Evolutionary conservation across 208 protist species (phyloP).

Genomic region (Leishmania major): DNA sequence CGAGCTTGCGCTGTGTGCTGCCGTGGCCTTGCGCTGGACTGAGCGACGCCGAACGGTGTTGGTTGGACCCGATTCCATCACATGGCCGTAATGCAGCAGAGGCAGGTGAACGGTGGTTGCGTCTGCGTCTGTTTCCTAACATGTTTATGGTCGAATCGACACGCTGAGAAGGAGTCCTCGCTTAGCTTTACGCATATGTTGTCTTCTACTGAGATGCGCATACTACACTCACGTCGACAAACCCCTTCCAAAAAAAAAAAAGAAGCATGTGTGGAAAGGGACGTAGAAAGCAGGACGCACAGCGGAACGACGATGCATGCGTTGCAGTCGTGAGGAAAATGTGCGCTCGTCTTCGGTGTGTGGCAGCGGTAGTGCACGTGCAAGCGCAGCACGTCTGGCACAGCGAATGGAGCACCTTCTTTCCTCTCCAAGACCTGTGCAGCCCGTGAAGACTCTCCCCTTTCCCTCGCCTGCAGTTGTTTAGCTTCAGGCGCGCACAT

Average conservation of each 20-base stretch:
- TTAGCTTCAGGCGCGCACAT: not conserved
- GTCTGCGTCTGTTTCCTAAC: not conserved
- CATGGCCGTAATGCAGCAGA: not conserved
- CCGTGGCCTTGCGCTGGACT: not conserved
- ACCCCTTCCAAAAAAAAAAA: not conserved
- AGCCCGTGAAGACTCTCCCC: not conserved
- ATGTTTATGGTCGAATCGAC: not conserved
- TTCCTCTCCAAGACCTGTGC: not conserved
- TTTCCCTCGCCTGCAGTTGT: not conserved
- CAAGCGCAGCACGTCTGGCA: not conserved
- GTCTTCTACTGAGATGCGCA: not conserved
- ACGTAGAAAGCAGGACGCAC: not conserved
- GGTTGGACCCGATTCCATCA: not conserved
- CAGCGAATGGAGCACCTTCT: not conserved
- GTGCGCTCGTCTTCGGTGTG: not conserved
- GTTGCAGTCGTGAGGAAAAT: not conserved
- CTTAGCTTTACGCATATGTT: not conserved
- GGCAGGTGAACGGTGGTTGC: not conserved
- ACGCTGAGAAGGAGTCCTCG: not conserved
- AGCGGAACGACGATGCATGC: not conserved
- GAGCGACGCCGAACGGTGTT: not conserved
- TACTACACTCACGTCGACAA: not conserved
- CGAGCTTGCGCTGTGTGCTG: not conserved
- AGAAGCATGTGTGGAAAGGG: not conserved
- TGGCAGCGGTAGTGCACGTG: not conserved